Evolutionary conservation across 2,329 filamentous ascomycete genomes (phyloP).

Genomic region (Arthrobotrys pseudoclavata): DNA sequence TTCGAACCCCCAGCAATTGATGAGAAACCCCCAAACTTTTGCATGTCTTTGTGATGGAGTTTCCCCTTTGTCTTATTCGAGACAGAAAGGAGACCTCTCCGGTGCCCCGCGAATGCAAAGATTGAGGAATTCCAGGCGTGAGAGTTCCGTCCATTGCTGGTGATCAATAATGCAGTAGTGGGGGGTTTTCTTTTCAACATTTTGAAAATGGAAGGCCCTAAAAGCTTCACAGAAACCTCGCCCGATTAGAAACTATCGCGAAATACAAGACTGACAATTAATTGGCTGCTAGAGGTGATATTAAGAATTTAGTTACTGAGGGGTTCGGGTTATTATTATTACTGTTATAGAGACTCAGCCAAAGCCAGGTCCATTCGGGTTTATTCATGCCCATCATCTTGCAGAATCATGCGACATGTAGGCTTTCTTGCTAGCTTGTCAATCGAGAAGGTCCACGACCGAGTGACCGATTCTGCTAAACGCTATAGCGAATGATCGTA

Average conservation of each 20-base stretch:
- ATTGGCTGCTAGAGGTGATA: conserved; percentile 14
- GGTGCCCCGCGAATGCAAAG: conserved; percentile 35
- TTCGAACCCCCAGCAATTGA: conserved; percentile 36
- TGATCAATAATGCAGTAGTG: conserved; percentile 39
- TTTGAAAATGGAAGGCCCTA: conserved; percentile 53
- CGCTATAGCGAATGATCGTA: conserved; percentile 55
- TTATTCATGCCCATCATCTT: conserved; percentile 57
- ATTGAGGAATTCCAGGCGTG: conserved; percentile 36
- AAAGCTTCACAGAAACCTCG: conserved; percentile 15
- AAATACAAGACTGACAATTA: conserved; percentile 1
- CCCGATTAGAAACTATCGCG: conserved; percentile 9
- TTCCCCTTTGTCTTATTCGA: conserved; percentile 47
- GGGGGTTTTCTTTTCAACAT: conserved; percentile 39
- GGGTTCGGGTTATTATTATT: conserved; percentile 15
- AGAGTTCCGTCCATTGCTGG: conserved; percentile 36
- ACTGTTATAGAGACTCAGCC: neutral
- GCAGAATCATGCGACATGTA: conserved; percentile 51
- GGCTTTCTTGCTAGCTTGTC: conserved; percentile 13
- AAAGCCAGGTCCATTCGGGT: conserved; percentile 31
- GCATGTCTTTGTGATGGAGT: conserved; percentile 42
- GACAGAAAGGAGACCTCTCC: conserved; percentile 34
- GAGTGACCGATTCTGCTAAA: conserved; percentile 17
- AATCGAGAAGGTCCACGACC: conserved; percentile 52
- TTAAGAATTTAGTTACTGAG: neutral
- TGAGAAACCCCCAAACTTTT: conserved; percentile 39